Evolutionary conservation across 495 filamentous ascomycete species (phyloP), one percentile per base, ranked within the genome.

Genomic region (Aspergillus funiculosus): DNA sequence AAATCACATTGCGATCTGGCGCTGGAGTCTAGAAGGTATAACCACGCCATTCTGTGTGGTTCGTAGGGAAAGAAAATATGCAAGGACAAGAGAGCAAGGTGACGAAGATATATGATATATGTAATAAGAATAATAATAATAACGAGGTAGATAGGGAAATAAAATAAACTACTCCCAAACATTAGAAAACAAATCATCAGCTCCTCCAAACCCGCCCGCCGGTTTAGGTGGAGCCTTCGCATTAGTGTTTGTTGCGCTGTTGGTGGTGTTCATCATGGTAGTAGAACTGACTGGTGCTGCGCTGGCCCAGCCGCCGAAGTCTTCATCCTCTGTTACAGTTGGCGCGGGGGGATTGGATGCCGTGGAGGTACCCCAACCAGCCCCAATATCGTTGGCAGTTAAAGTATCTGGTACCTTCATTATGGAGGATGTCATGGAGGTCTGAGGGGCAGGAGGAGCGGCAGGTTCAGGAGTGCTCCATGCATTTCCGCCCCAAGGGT

Each of bases 241-340:
- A 43, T 52, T 56, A 41, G 48, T 41, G 18, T 39, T 57, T 25
- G 54, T 61, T 13, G 57, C 17, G 14, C 18, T 42, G 14, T 25
- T 41, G n/a, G 43, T 34, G 18, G 24, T 40, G 7, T 11, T 37
- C 6, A 27, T 47, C 6, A 73, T 41, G 14, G 31, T 48, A 7
- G 73, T 71, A 39, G 73, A 71, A 19, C 66, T 61, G 21, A 67
- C 63, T 6, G 77, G 72, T 18, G 74, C 73, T 35, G 83, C 80
- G 66, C 85, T 89, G 32, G 83, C 84, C 89, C 89, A 96, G 17
- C 89, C 89, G 11, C 89, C 89, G 68, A 94, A 96, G 54, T 96
- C 89, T 64, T 96, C 89, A 59, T 96, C 89, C 0, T 79, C 80
- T 21, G 79, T 75, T 2, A 92, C 82, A 51, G 82, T 82, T 8